Evolutionary conservation across 306 rosid species (phyloP).

Genomic region (Mucuna pruriens): DNA sequence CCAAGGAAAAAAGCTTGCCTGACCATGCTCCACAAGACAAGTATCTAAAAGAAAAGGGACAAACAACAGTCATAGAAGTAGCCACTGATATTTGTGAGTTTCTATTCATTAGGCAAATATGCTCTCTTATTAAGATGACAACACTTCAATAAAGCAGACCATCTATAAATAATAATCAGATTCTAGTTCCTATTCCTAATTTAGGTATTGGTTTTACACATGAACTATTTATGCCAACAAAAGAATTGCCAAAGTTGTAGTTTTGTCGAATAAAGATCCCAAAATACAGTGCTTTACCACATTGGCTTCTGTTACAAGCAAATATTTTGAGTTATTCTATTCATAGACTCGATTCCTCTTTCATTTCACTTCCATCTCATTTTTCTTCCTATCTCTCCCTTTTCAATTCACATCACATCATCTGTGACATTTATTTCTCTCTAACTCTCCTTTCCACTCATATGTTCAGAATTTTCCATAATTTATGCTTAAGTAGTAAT

Average conservation of each 20-base stretch:
- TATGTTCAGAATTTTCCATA: no score
- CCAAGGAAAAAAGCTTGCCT: constrained; percentile 81
- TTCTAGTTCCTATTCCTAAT: neutral
- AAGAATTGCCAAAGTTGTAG: neutral
- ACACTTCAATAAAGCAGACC: neutral
- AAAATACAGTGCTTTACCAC: constrained; percentile 4
- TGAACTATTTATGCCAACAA: neutral
- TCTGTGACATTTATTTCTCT: no score
- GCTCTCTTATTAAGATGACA: neutral
- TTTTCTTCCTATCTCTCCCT: no score
- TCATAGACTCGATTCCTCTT: no score
- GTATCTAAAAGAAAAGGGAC: constrained; percentile 50
- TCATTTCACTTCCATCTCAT: no score
- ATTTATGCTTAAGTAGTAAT: no score
- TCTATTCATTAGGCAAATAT: neutral
- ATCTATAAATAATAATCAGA: neutral
- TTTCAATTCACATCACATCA: no score
- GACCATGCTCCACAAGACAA: constrained; percentile 86
- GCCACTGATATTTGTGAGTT: constrained; percentile 11
- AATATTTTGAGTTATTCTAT: no score
- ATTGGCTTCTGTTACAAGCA: neutral
- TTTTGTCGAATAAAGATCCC: neutral
- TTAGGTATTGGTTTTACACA: neutral
- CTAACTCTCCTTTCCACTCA: no score
- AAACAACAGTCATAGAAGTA: constrained; percentile 20